Evolutionary conservation across 2,329 filamentous ascomycete species (phyloP).

Genomic region (Ceratocystis lukuohia): DNA sequence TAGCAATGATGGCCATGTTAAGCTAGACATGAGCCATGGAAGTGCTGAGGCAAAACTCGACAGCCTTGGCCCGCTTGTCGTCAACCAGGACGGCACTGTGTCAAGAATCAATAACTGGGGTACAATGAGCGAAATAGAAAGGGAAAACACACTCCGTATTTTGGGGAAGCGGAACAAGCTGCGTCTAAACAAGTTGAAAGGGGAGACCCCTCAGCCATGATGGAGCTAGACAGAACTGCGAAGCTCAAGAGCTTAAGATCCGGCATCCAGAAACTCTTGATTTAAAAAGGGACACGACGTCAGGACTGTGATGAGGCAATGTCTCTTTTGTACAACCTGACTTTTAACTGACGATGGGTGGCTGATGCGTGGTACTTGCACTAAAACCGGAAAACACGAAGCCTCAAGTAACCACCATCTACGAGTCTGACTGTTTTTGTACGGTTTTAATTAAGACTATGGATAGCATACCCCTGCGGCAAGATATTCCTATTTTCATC

Average conservation of each 20-base stretch:
- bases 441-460: not conserved
- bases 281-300: not conserved
- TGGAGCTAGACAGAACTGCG: not conserved
- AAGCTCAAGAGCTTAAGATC: not conserved
- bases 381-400: not conserved
- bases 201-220: not conserved
- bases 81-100: constrained; percentile 58
- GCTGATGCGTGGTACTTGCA: not conserved
- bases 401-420: not conserved
- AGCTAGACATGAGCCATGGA: constrained; percentile 27
- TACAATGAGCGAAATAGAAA: constrained; percentile 56
- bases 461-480: not conserved
- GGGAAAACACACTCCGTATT: constrained; percentile 50
- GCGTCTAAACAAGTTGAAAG: constrained; percentile 41
- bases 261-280: not conserved
- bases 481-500: not conserved
- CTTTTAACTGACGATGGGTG: not conserved
- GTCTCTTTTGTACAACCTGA: not conserved
- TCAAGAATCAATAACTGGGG: constrained; percentile 61
- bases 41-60: constrained; percentile 43
- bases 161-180: constrained; percentile 55
- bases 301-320: not conserved
- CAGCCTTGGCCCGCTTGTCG: constrained; percentile 57
- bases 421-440: not conserved
- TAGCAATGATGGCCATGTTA: constrained; percentile 19